phyloP scores from a whole-genome alignment of 2,329 filamentous ascomycete genomes.

The Albophoma yamanashiensis region DNA sequence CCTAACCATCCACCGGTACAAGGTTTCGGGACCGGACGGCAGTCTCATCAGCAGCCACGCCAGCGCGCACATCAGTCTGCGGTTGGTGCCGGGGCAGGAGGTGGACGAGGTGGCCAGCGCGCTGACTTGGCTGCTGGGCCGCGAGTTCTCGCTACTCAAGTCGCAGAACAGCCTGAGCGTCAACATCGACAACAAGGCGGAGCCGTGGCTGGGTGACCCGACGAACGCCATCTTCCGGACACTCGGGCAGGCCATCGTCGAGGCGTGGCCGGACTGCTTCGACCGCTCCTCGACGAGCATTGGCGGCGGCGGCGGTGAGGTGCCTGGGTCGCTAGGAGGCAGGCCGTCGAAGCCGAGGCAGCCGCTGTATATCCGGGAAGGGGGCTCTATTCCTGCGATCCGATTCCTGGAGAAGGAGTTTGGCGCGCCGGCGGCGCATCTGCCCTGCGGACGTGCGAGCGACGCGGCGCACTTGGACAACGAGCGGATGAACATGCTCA shows the following conservation, averaged over 20 bases:
- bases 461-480: slow-evolving; percentile 93
- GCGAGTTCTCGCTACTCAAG: slow-evolving; percentile 62
- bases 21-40: slow-evolving; percentile 83
- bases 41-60: slow-evolving; percentile 87
- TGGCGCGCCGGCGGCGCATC: slow-evolving; percentile 75
- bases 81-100: slow-evolving; percentile 88
- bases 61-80: slow-evolving; percentile 78
- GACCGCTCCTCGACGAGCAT: slow-evolving; percentile 10
- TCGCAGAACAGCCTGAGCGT: slow-evolving; percentile 75
- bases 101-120: slow-evolving; percentile 62
- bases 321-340: background rate
- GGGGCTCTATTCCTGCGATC: slow-evolving; percentile 89
- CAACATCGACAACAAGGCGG: slow-evolving; percentile 83
- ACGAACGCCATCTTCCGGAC: slow-evolving; percentile 85
- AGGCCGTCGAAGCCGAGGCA: slow-evolving; percentile 32
- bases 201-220: slow-evolving; percentile 92
- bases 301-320: background rate
- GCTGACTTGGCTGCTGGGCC: slow-evolving; percentile 55
- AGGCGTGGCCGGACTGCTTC: slow-evolving; percentile 63
- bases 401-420: slow-evolving; percentile 94
- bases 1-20: slow-evolving; percentile 85
- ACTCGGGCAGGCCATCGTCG: slow-evolving; percentile 72
- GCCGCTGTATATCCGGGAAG: slow-evolving; percentile 89
- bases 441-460: slow-evolving; percentile 90
- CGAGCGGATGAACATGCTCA: slow-evolving; percentile 78